Conservation (phyloP, 2,329 filamentous ascomycete species). For the Rhytidhysteron rufulum region DNA sequence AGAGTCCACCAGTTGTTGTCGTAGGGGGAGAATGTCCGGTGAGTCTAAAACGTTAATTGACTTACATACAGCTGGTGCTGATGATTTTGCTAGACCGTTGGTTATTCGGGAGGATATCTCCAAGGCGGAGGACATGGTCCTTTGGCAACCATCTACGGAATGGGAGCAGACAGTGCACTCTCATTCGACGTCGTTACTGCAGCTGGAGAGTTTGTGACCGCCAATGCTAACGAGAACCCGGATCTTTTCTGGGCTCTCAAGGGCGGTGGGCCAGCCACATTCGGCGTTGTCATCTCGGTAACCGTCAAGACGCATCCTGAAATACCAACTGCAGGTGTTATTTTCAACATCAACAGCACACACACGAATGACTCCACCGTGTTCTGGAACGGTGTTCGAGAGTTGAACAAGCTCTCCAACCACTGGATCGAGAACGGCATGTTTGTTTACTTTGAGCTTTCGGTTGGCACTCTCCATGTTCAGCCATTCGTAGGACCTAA, state of each 20-base stretch:
- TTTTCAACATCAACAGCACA: constrained; percentile 32
- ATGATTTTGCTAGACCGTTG: constrained; percentile 13
- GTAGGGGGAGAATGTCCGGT: constrained; percentile 14
- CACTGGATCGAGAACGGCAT: constrained; percentile 29
- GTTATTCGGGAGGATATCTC: constrained; percentile 28
- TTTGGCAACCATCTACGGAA: constrained; percentile 20
- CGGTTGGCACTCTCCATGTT: constrained; percentile 23
- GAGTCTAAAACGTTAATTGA: background rate
- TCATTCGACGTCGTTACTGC: constrained; percentile 32
- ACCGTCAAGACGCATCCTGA: constrained; percentile 34
- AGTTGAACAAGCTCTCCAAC: constrained; percentile 32
- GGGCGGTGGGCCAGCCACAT: constrained; percentile 26
- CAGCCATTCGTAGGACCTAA: constrained; percentile 31
- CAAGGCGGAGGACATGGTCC: constrained; percentile 36
- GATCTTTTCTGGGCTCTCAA: constrained; percentile 25
- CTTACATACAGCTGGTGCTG: background rate
- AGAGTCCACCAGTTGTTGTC: constrained; percentile 8
- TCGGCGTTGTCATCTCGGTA: constrained; percentile 26
- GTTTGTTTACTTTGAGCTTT: constrained; percentile 33
- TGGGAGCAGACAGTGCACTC: constrained; percentile 27
- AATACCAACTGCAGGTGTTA: constrained; percentile 27
- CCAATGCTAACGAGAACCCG: constrained; percentile 15
- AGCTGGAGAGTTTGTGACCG: constrained; percentile 23
- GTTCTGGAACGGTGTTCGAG: constrained; percentile 24
- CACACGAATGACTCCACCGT: constrained; percentile 28